Percentiles rank a stretch among this genome's conserved stretches.
phyloP scores from a whole-genome alignment of 768 basidiomycete genomes.

The Mycena haematopus region DNA sequence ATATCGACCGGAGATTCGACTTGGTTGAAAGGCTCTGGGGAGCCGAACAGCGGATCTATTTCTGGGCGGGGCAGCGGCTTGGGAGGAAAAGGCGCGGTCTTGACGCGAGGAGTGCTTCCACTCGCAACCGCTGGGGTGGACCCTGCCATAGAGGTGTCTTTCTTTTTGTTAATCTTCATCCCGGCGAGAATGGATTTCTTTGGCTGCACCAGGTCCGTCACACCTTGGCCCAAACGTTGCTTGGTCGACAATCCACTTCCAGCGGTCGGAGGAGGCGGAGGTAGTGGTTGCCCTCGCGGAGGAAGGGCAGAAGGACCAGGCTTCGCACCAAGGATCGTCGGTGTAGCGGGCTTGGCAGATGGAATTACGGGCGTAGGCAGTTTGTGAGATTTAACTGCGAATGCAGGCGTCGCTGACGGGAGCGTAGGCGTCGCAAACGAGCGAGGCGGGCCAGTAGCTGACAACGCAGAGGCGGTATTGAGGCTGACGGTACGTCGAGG shows the following conservation, averaged over 20 bases:
- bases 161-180: slow-evolving; percentile 38
- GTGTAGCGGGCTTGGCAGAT: slow-evolving; percentile 2
- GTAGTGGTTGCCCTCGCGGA: slow-evolving; percentile 1
- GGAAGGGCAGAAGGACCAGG: slow-evolving; percentile 5
- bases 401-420: slow-evolving; percentile 1
- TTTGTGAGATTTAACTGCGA: not conserved
- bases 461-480: slow-evolving; percentile 22
- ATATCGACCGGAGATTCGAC: slow-evolving; percentile 10
- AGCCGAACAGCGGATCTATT: slow-evolving; percentile 22
- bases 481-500: slow-evolving; percentile 32
- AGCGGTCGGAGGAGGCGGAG: slow-evolving; percentile 7
- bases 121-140: slow-evolving; percentile 2
- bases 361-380: slow-evolving; percentile 5
- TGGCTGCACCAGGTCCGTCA: slow-evolving; percentile 18
- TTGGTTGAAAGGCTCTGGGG: not conserved
- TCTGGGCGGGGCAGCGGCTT: slow-evolving; percentile 8
- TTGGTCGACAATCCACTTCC: slow-evolving; percentile 45
- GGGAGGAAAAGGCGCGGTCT: not conserved
- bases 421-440: slow-evolving; percentile 3
- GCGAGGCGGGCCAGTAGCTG: slow-evolving; percentile 5
- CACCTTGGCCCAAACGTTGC: slow-evolving; percentile 41
- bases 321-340: slow-evolving; percentile 9
- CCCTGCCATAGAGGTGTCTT: slow-evolving; percentile 39
- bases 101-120: slow-evolving; percentile 3
- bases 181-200: slow-evolving; percentile 28